Conservation (phyloP, 73 alveolate genomes). For the Paramecium sexaurelia region DNA sequence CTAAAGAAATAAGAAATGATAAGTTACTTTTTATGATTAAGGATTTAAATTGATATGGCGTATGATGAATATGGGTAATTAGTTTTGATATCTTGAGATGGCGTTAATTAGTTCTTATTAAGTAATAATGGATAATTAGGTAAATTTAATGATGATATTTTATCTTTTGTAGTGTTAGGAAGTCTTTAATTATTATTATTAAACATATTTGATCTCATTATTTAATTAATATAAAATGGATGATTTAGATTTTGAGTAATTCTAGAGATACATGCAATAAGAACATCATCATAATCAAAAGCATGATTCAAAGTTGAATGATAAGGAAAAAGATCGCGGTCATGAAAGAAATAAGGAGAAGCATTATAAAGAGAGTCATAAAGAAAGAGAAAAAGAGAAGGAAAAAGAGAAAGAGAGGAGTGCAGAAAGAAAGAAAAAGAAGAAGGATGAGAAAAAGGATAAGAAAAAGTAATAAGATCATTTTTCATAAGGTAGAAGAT, state of each 20-base stretch:
- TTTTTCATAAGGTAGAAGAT: not conserved
- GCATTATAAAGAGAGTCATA: not conserved
- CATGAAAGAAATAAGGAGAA: not conserved
- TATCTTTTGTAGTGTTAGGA: not conserved
- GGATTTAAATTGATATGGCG: not conserved
- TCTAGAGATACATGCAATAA: not conserved
- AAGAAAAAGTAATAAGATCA: not conserved
- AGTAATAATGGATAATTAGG: not conserved
- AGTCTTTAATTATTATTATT: not conserved
- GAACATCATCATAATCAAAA: not conserved
- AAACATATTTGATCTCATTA: not conserved
- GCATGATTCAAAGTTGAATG: not conserved
- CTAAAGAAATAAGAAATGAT: not conserved
- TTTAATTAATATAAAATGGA: conserved; percentile 1
- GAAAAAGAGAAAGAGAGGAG: not conserved
- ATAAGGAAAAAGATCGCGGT: not conserved
- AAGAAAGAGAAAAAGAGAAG: not conserved
- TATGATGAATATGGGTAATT: not conserved
- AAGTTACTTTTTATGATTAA: not conserved
- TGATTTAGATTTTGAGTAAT: conserved; percentile 45
- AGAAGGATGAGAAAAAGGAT: conserved; percentile 16
- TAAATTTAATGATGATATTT: not conserved
- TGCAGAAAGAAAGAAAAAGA: not conserved
- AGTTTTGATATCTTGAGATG: not conserved
- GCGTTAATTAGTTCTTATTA: not conserved